Base-by-base conservation (phyloP, 768 basidiomycete genomes). In the Russula emetica region DNA sequence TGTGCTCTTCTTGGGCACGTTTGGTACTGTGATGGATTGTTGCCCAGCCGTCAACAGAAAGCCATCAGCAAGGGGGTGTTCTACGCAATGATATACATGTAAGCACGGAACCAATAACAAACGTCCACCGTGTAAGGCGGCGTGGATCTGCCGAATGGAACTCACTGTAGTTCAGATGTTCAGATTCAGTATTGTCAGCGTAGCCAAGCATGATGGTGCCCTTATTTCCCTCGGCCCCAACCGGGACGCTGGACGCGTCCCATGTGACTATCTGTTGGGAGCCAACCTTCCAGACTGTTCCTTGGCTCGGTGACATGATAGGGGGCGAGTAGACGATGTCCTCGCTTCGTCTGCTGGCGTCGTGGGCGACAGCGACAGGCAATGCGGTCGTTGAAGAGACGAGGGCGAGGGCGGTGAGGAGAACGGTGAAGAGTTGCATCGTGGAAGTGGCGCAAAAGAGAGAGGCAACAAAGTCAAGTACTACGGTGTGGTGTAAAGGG, bases 381-480 rank as follows among this genome's bases (percentile, higher is more conserved):
- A 38, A 52, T 22, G 64, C 60, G 49, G 40, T 61, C 36, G 57
- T 50, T 3, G 67, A 52, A 32, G 45, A 53, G 16, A 49, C 60
- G 28, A 62, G 38, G n/a, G 47, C 57, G 52, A 66, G 56, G 13
- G 49, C 53, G 1, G 61, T 30, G 28, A 61, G 24, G 34, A 67
- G 52, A 28, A 40, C 18, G 49, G 57, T 14, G 49, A 67, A 42
- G 67, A 66, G 30, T 28, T 62, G 54, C 67, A 67, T 67, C 1
- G 16, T 24, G 20, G 30, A 26, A 16, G 44, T 9, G n/a, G 40
- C 24, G n/a, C n/a, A 58, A n/a, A n/a, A 54, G 20, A n/a, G 9
- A 18, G 42, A 3, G 18, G 18, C 4, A 24, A 28, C 42, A 44
- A 44, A 24, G 5, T 9, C 13, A n/a, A 56, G 55, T 51, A 22